Percentiles rank a stretch among this genome's conserved stretches.
Evolutionary conservation across 352 stramenopile species (phyloP).

Genomic region (Phytopythium ostracodes): DNA sequence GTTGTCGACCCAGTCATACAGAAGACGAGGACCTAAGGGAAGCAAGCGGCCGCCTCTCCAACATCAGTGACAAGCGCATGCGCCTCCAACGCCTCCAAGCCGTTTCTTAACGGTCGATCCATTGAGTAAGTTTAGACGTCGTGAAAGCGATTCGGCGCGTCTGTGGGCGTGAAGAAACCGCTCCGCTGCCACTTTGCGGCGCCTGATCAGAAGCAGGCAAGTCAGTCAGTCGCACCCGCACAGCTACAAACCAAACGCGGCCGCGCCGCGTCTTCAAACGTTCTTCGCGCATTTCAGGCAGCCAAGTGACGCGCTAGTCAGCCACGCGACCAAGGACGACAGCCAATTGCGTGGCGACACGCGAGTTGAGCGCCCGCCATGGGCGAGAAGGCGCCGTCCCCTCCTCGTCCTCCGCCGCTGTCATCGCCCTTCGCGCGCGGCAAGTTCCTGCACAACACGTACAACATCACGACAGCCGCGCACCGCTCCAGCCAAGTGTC

Average conservation of each 20-base stretch:
- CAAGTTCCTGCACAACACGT: slow-evolving; percentile 10
- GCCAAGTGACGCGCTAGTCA: not conserved
- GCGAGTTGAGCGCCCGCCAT: not conserved
- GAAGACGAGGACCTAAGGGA: no score
- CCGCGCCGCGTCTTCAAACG: not conserved
- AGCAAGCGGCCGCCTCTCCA: no score
- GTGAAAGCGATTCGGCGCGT: not conserved
- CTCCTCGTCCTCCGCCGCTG: not conserved
- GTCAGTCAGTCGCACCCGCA: not conserved
- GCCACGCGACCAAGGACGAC: not conserved
- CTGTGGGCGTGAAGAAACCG: not conserved
- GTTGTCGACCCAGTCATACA: not conserved
- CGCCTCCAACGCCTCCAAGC: not conserved
- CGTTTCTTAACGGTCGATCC: slow-evolving; percentile 4
- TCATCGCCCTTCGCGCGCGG: not conserved
- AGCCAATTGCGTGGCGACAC: not conserved
- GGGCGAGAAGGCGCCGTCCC: slow-evolving; percentile 2
- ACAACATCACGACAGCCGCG: slow-evolving; percentile 8
- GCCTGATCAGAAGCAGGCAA: not conserved
- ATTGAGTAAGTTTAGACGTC: not conserved
- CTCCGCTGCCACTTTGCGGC: not conserved
- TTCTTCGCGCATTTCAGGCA: not conserved
- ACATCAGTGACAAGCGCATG: not conserved
- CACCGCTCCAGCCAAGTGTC: not conserved
- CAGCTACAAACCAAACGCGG: not conserved